phyloP scores from a whole-genome alignment of 164 flowering plant genomes.

The Umbilicus rupestris region DNA sequence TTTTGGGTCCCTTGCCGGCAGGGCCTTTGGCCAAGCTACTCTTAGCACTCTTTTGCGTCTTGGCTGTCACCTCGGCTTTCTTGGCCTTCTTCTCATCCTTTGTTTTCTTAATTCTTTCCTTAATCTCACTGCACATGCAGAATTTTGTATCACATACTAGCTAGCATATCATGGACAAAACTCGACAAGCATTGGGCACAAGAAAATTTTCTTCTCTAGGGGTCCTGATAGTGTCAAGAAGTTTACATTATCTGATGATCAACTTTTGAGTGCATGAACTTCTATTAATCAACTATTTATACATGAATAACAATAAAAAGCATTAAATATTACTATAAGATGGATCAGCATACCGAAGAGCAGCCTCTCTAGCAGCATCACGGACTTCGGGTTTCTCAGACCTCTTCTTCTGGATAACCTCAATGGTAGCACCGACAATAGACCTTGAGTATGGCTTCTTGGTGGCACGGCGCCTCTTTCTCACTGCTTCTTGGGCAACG shows the following conservation, averaged over 20 bases:
- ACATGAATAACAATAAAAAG: neutral
- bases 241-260: neutral
- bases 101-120: slow-evolving; percentile 44
- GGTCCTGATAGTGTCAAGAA: neutral
- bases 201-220: neutral
- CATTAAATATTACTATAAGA: no score
- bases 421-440: slow-evolving; percentile 42
- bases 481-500: slow-evolving; percentile 33
- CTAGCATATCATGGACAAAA: neutral
- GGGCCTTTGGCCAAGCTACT: slow-evolving; percentile 28
- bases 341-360: slow-evolving; percentile 26
- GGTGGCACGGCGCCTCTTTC: slow-evolving; percentile 39
- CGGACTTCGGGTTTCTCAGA: slow-evolving; percentile 41
- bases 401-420: slow-evolving; percentile 42
- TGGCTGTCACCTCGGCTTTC: slow-evolving; percentile 35
- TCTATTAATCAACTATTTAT: neutral
- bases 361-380: slow-evolving; percentile 45
- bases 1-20: slow-evolving; percentile 31
- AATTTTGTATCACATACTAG: neutral
- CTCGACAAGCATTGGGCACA: neutral
- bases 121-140: slow-evolving; percentile 25
- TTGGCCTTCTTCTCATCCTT: slow-evolving; percentile 50
- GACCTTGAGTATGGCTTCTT: slow-evolving; percentile 46
- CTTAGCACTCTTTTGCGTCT: slow-evolving; percentile 29
- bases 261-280: neutral